Evolutionary conservation across 768 basidiomycete genomes (phyloP), one percentile per base, ranked within the genome.

Genomic region (Leccinum incarnatum): DNA sequence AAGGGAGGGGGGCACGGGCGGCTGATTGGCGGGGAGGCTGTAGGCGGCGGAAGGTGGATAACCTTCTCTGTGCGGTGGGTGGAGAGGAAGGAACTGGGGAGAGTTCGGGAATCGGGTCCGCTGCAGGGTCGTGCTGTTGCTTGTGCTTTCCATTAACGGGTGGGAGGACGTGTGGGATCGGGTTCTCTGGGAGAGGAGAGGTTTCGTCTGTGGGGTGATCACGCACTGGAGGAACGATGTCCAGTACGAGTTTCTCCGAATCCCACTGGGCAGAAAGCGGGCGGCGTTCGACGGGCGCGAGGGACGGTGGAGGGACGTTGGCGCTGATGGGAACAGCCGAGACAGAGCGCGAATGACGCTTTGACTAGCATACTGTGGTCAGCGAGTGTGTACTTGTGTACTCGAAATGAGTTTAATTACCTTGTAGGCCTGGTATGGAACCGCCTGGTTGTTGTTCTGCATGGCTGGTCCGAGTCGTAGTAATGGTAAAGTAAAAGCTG

Each of bases 21-120:
- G 67, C 51, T 49, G 58, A 68, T 14, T 30, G 70, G 58, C 73
- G 70, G 40, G 42, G 42, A 19, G 77, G 70, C 23, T 80, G 81
- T 19, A 86, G 65, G 51, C 78, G 82, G 27, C 84, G 78, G 67
- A 85, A 84, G 0, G 82, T 83, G 1, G 84, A 80, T 3, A 76
- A 64, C 61, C 76, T 83, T 49, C 54, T 67, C 0, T 57, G 51
- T 23, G 62, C 17, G 23, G 56, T 3, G 12, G 52, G 11, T 11
- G 51, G 40, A 51, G 4, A 19, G 54, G 19, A 12, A 62, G 64
- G 17, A 59, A 46, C 3, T 56, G 56, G 3, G 56, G 30, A 27
- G 48, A 55, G 29, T 67, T 61, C 30, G 63, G 55, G 5, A 63
- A 55, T 7, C 55, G 61, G 2, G 55, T 36, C 23, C 45, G 30